Conservation (phyloP, 768 basidiomycete species). For the Rhizopogon vinicolor region DNA sequence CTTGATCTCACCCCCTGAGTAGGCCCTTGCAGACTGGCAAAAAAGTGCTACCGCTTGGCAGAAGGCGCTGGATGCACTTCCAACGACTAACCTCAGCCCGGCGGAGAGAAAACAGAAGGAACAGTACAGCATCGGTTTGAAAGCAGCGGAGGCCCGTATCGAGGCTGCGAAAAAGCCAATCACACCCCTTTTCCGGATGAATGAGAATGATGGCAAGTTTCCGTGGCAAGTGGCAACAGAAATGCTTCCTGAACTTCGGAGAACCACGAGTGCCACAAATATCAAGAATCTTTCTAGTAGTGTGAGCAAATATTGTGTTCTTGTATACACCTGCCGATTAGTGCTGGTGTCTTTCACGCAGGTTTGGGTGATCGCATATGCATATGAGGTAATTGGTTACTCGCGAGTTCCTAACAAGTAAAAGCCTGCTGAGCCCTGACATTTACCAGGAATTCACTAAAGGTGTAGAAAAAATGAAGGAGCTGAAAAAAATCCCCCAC, state of each 20-base stretch:
- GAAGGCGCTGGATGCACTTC: constrained; percentile 28
- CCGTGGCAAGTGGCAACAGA: constrained; percentile 4
- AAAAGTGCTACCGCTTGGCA: constrained; percentile 12
- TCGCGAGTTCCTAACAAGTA: not conserved
- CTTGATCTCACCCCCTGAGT: not conserved
- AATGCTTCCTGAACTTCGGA: constrained; percentile 2
- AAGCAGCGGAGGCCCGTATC: constrained; percentile 15
- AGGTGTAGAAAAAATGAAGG: constrained; percentile 5
- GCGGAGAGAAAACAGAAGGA: constrained; percentile 29
- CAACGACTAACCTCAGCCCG: constrained; percentile 21
- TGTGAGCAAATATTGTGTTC: not conserved
- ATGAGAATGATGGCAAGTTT: not conserved
- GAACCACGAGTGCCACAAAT: not conserved
- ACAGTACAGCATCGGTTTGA: constrained; percentile 28
- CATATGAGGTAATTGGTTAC: constrained; percentile 7
- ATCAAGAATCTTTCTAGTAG: not conserved
- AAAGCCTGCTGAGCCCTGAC: not conserved
- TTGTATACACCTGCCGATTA: too few relatives aligned
- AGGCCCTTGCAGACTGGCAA: constrained; percentile 9
- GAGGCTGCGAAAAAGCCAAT: not conserved
- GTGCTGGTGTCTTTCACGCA: not conserved
- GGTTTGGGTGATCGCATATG: constrained; percentile 15
- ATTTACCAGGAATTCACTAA: constrained; percentile 3
- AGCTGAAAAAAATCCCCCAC: not conserved
- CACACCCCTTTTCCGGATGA: not conserved